These are phyloP conservation scores for Monotropa hypopitys DNA, from an alignment of 179 eudicot species.

Conservation along the genomic window DNA sequence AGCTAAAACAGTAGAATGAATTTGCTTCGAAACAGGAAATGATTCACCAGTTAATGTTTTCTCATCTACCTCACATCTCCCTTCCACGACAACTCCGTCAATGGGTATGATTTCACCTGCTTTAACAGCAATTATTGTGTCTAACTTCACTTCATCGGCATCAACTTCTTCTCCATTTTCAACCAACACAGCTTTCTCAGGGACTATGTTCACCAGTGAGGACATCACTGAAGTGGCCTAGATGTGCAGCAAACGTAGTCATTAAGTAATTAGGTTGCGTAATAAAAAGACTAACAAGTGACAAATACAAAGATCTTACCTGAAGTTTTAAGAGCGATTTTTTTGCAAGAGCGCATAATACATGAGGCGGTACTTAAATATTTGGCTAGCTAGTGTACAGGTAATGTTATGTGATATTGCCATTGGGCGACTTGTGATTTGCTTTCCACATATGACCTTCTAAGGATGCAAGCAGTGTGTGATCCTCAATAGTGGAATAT, in stretches of 20 bases:
- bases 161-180: constrained; percentile 69
- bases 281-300: background rate
- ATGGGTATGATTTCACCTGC: constrained; percentile 70
- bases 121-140: constrained; percentile 65
- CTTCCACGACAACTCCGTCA: constrained; percentile 73
- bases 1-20: constrained; percentile 63
- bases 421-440: no score
- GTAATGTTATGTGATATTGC: no score
- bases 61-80: constrained; percentile 84
- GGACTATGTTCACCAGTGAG: constrained; percentile 63
- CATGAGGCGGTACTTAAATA: no score
- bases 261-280: background rate
- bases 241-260: background rate
- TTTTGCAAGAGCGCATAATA: no score
- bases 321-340: no score
- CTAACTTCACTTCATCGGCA: constrained; percentile 45
- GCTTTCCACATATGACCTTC: no score
- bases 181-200: constrained; percentile 64
- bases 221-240: constrained; percentile 85
- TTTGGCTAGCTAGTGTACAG: no score
- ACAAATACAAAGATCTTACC: no score
- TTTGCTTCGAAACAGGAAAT: constrained; percentile 63
- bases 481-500: no score
- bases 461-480: no score
- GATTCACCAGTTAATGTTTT: constrained; percentile 85